Evolutionary conservation across 768 basidiomycete genomes (phyloP).

Genomic region (Amanita subjunquillea): DNA sequence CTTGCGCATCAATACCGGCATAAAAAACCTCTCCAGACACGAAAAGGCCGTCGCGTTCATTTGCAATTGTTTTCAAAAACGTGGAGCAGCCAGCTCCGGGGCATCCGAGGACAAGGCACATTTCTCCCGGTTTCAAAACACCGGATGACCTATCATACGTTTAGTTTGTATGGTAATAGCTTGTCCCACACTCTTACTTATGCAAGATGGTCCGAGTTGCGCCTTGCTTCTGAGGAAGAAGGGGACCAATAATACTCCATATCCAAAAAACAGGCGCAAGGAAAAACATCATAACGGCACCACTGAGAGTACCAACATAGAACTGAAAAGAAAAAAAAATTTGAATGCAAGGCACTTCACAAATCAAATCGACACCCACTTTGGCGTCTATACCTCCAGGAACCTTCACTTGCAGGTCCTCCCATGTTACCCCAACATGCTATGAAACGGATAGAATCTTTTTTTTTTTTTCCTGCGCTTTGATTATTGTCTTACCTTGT

Average conservation of each 20-base stretch:
- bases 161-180: background rate
- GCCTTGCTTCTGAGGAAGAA: slow-evolving; percentile 26
- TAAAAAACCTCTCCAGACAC: slow-evolving; percentile 70
- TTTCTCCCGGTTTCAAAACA: slow-evolving; percentile 68
- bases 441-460: slow-evolving; percentile 15
- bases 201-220: slow-evolving; percentile 50
- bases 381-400: slow-evolving; percentile 46
- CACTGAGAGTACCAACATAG: slow-evolving; percentile 49
- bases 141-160: slow-evolving; percentile 42
- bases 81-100: slow-evolving; percentile 83
- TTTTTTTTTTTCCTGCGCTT: background rate
- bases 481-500: slow-evolving; percentile 31
- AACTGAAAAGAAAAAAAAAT: slow-evolving; percentile 22
- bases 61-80: slow-evolving; percentile 77
- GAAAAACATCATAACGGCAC: slow-evolving; percentile 48
- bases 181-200: slow-evolving; percentile 26
- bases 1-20: slow-evolving; percentile 64
- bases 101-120: slow-evolving; percentile 79
- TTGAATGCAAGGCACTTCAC: background rate
- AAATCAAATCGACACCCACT: slow-evolving; percentile 20
- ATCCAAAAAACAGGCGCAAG: slow-evolving; percentile 39
- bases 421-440: slow-evolving; percentile 71
- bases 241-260: slow-evolving; percentile 28
- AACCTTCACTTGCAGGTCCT: slow-evolving; percentile 54
- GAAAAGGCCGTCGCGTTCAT: slow-evolving; percentile 56